These are phyloP conservation scores for Pugionium dolabratum DNA, from an alignment of 345 rosid genomes.

Conservation along the genomic window DNA sequence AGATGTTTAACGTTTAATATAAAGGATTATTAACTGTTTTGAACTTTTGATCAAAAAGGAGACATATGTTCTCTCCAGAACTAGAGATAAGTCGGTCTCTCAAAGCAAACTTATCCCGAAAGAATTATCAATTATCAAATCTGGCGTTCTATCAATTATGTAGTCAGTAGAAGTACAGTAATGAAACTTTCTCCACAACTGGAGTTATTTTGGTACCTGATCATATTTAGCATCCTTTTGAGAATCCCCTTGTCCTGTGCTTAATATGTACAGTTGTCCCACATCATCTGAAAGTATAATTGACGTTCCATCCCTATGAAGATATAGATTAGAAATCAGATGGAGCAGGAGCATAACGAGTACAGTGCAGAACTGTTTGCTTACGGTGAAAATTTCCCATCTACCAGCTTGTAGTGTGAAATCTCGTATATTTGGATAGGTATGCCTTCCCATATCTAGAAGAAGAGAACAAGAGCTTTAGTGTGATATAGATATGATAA, in stretches of 20 bases:
- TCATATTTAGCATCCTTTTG: constrained; percentile 93
- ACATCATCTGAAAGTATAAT: constrained; percentile 98
- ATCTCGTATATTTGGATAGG: constrained; percentile 88
- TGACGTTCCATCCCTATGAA: constrained; percentile 89
- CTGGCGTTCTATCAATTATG: constrained; percentile 1
- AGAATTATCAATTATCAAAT: not conserved
- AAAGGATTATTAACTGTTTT: not conserved
- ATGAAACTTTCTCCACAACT: constrained; percentile 20
- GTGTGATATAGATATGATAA: constrained; percentile 20
- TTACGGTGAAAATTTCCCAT: constrained; percentile 99
- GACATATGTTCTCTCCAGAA: constrained; percentile 13
- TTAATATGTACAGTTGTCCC: constrained; percentile 85
- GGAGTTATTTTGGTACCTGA: constrained; percentile 58
- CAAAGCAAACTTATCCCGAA: not conserved
- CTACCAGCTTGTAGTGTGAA: constrained; percentile 93
- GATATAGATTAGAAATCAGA: constrained; percentile 25
- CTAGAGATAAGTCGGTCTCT: not conserved
- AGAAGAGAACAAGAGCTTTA: constrained; percentile 32
- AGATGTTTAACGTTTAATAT: not conserved
- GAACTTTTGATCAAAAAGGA: constrained; percentile 2
- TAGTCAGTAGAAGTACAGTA: constrained; percentile 13
- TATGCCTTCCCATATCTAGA: constrained; percentile 97
- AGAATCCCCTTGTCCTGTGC: constrained; percentile 98
- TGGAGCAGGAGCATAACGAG: constrained; percentile 14
- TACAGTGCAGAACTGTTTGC: constrained; percentile 37